phyloP scores from a whole-genome alignment of 768 basidiomycete species.

The Podaxis mareebaensis region DNA sequence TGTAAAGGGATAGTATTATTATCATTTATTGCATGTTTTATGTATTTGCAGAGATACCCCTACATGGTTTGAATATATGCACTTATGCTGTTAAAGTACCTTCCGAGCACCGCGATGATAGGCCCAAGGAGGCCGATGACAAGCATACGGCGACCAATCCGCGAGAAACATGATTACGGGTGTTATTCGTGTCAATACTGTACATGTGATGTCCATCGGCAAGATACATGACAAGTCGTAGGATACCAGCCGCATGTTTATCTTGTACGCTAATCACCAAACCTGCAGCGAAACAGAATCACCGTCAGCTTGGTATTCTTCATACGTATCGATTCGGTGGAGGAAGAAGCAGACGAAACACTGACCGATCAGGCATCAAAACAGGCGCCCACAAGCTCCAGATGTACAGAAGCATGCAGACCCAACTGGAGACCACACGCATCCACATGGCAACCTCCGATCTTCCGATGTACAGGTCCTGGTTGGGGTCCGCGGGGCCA shows the following conservation, averaged over 20 bases:
- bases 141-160: not conserved
- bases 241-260: not conserved
- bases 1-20: no score
- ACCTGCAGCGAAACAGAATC: not conserved
- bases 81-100: no score
- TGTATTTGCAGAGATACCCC: no score
- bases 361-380: conserved; percentile 87
- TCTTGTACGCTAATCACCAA: not conserved
- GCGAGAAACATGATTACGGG: not conserved
- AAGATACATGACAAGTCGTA: not conserved
- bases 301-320: not conserved
- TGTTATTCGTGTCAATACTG: not conserved
- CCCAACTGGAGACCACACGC: conserved; percentile 94
- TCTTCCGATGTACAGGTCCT: conserved; percentile 89
- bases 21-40: no score
- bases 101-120: no score
- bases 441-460: conserved; percentile 99
- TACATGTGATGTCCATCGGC: not conserved
- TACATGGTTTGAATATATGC: no score
- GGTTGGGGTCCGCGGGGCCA: conserved; percentile 50
- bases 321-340: not conserved
- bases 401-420: conserved; percentile 81
- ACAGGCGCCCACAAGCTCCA: conserved; percentile 91
- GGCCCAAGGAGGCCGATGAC: not conserved
- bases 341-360: not conserved